Evolutionary conservation across 192 early-diverging fungal genomes (phyloP), one percentile per base, ranked within the genome.

Genomic region (Entophlyctis luteolus): DNA sequence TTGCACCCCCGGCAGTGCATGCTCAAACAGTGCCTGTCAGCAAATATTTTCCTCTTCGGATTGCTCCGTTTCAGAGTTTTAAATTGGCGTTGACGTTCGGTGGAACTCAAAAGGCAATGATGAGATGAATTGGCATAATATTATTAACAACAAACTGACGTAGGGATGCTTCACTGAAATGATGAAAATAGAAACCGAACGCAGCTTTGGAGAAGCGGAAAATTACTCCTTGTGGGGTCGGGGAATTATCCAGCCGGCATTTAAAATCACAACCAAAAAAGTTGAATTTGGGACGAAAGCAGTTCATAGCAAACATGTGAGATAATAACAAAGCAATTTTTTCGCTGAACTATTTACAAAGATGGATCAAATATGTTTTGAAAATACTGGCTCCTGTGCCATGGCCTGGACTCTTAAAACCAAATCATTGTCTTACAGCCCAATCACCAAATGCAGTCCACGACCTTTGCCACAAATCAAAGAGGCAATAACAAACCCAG

Each of bases 271-370:
- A 48, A 76, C 78, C 29, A 82, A 76, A 60, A 78, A 73, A 37
- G 56, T 86, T 27, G 79, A 84, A n/a, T 84, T 81, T 72, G 79
- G 81, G 3, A 67, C 81, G 20, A 39, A 65, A 16, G 77, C 82
- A 4, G 80, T 77, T 20, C 75, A 79, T 48, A 67, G 68, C 25
- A 69, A 70, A 29, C 78, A 80, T 66, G 82, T 80, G 55, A 65
- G 75, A 58, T 2, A 23, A 38, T 39, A 54, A 23, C 1, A 59
- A 3, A 33, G 4, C 8, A 16, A 35, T 8, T 31, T 32, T 39
- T 12, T 14, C 33, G 3, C 8, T 18, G 10, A 62, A 46, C 10
- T 39, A 27, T 8, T 18, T 29, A 1, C 5, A 58, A 39, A 81
- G 78, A 55, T 47, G 34, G 10, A 32, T 10, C 65, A 75, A 35